Conservation (phyloP, 192 early-diverging fungal species). For the Chytriomyces confervae region DNA sequence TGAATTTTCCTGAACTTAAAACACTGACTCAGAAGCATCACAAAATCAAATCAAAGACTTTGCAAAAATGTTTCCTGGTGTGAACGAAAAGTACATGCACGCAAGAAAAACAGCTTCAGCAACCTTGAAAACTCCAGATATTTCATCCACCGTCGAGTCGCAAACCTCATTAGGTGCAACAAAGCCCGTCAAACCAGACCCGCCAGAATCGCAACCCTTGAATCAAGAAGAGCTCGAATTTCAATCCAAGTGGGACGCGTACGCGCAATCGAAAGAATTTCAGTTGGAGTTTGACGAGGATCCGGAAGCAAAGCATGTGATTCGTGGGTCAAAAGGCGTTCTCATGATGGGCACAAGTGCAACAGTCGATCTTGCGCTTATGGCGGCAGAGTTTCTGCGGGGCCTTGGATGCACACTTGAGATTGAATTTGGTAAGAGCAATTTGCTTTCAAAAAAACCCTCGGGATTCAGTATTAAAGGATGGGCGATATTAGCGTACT, state of each 20-base stretch:
- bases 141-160: no score
- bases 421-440: slow-evolving; percentile 25
- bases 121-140: background rate
- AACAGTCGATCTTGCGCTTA: background rate
- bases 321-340: background rate
- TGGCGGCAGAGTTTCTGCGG: slow-evolving; percentile 3
- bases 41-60: background rate
- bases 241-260: background rate
- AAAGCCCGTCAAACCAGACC: background rate
- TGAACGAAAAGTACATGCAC: slow-evolving; percentile 9
- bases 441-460: background rate
- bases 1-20: background rate
- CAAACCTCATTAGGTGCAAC: background rate
- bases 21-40: background rate
- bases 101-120: background rate
- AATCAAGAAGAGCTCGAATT: background rate
- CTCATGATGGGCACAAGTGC: slow-evolving; percentile 12
- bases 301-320: background rate
- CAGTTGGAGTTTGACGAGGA: background rate
- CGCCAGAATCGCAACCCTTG: background rate
- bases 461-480: background rate
- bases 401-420: slow-evolving; percentile 3
- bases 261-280: background rate
- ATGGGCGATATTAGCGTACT: background rate
- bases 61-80: background rate